Base-by-base conservation (phyloP, 2,329 filamentous ascomycete genomes). In the Macroventuria anomochaeta region DNA sequence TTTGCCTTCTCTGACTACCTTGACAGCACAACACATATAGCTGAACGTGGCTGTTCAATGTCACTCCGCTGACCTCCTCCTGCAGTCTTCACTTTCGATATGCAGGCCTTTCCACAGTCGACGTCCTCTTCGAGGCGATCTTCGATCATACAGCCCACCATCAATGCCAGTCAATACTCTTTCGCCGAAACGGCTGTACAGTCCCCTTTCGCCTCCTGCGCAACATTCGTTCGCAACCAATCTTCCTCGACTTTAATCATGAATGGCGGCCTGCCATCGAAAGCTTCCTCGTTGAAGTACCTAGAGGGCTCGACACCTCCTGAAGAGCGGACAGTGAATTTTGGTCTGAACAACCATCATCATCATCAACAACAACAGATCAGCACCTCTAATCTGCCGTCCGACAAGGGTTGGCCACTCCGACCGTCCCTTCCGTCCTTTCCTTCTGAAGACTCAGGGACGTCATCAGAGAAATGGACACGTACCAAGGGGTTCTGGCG, bases 401-500 rank as follows among this genome's bases (percentile, higher is more conserved):
- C 33, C 1, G 26, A 32, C 3, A 23, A 29, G 7, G 20, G n/a
- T 11, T 17, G 48, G 36, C 29, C 41, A 18, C 5, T 21, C 5
- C 49, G 43, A 11, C 51, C 51, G 15, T 3, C 17, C 7, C 44
- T 53, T 33, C n/a, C 12, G 11, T 40, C 34, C 13, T 39, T 20
- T 15, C 29, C 46, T 3, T 49, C 44, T 20, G 39, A 46, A 11
- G 10, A 33, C 12, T 54, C 44, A 28, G 17, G 23, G 5, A 49
- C 44, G 7, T 39, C 51, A 5, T 54, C 44, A 25, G 51, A 54
- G 15, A 21, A 54, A 28, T 54, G 51, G 51, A 54, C 28, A 6
- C 39, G 51, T 2, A 54, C 51, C 2, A 50, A 52, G n/a, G 66
- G 68, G 8, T 72, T 71, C 38, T 72, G 68, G 69, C 59, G 59